Conservation (phyloP, 768 basidiomycete species). For the Kwoniella botswanensis region DNA sequence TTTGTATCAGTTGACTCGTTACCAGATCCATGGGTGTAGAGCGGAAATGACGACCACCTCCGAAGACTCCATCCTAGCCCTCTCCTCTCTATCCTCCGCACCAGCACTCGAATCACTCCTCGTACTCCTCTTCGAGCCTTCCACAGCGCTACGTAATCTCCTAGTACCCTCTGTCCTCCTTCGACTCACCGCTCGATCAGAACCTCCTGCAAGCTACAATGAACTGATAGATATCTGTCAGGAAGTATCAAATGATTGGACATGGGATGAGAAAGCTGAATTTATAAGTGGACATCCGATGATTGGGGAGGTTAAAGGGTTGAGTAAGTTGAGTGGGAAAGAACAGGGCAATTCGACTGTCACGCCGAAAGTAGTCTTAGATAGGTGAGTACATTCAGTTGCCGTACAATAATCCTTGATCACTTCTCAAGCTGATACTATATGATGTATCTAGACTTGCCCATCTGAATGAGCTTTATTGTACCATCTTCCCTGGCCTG, state of each 20-base stretch:
- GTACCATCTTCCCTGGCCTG: constrained; percentile 72
- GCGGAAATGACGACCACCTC: not conserved
- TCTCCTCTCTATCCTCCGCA: constrained; percentile 4
- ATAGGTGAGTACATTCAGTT: constrained; percentile 58
- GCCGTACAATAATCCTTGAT: not conserved
- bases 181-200: constrained; percentile 20
- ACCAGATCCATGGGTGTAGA: too few relatives aligned
- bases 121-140: constrained; percentile 69
- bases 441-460: constrained; percentile 59
- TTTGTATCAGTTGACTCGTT: not conserved
- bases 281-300: constrained; percentile 87
- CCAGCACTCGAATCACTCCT: constrained; percentile 47
- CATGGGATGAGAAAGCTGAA: constrained; percentile 59
- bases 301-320: constrained; percentile 79
- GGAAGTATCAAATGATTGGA: constrained; percentile 39
- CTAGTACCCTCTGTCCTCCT: constrained; percentile 62
- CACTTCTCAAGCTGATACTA: not conserved
- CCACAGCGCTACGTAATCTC: constrained; percentile 64
- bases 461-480: constrained; percentile 79
- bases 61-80: constrained; percentile 13
- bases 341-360: constrained; percentile 72
- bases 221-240: constrained; percentile 34
- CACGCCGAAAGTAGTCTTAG: constrained; percentile 76
- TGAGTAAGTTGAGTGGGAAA: constrained; percentile 74
- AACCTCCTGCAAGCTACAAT: constrained; percentile 58